Evolutionary conservation across 176 grass and related monocot genomes (phyloP).

Genomic region (Zea luxurians): DNA sequence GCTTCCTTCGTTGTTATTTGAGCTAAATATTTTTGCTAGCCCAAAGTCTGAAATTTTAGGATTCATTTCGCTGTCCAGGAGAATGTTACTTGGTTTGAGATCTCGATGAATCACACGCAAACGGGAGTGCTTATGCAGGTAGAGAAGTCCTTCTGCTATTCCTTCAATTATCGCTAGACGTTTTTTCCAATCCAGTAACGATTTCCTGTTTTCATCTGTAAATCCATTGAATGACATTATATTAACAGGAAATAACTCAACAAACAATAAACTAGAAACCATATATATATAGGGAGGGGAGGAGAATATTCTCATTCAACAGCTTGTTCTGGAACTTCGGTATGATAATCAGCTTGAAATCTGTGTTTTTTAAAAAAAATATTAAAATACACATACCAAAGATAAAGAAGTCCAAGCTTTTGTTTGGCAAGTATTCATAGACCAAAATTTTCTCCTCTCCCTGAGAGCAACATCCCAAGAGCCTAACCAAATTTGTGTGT

Average conservation of each 20-base stretch:
- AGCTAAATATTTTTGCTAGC: constrained; percentile 51
- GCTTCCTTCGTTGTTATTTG: constrained; percentile 37
- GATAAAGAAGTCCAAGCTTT: constrained; percentile 66
- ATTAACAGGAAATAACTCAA: background rate
- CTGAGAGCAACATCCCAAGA: constrained; percentile 45
- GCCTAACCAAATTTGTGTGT: constrained; percentile 38
- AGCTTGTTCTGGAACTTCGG: background rate
- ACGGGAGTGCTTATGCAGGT: constrained; percentile 51
- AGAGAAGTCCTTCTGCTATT: constrained; percentile 48
- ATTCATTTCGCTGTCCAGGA: constrained; percentile 38
- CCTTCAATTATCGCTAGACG: constrained; percentile 39
- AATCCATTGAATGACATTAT: constrained; percentile 16
- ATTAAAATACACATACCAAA: constrained; percentile 43
- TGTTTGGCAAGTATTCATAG: constrained; percentile 70
- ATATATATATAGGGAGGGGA: background rate
- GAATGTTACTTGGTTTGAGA: constrained; percentile 60
- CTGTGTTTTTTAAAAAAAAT: background rate
- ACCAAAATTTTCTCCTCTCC: constrained; percentile 59
- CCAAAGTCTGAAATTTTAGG: constrained; percentile 52
- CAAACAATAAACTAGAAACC: background rate
- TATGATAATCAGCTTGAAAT: background rate
- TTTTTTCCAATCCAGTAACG: constrained; percentile 37
- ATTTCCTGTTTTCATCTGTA: constrained; percentile 37
- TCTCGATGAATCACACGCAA: constrained; percentile 53
- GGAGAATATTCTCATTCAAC: background rate